phyloP scores from a whole-genome alignment of 805 yeast species.

The Yamadazyma akitaensis region DNA sequence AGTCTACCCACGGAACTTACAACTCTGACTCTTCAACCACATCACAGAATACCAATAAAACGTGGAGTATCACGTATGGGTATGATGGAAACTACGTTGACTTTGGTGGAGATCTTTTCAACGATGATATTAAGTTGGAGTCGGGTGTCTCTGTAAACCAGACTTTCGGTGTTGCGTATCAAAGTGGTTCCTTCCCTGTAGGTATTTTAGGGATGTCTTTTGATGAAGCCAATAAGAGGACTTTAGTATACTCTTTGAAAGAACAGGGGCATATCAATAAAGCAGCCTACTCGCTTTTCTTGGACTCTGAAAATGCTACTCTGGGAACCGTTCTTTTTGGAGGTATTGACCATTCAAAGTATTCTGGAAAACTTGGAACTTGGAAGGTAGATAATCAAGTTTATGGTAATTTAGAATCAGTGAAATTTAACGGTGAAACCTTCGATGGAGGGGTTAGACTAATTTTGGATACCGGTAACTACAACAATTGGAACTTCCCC shows the following conservation, averaged over 20 bases:
- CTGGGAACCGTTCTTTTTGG: conserved; percentile 30
- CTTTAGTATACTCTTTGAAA: conserved; percentile 15
- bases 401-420: conserved; percentile 14
- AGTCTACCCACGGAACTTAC: not conserved
- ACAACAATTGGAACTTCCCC: conserved; percentile 12
- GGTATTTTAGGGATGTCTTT: conserved; percentile 5
- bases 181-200: conserved; percentile 21
- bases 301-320: conserved; percentile 20
- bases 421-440: conserved; percentile 1
- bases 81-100: conserved; percentile 3
- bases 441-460: conserved; percentile 1
- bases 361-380: conserved; percentile 4
- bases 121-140: not conserved
- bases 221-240: conserved; percentile 20
- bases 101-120: conserved; percentile 1
- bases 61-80: conserved; percentile 2
- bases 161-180: conserved; percentile 17
- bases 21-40: not conserved
- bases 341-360: conserved; percentile 27
- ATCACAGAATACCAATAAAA: not conserved
- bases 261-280: conserved; percentile 16
- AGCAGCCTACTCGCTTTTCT: conserved; percentile 35
- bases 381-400: conserved; percentile 11
- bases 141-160: conserved; percentile 8
- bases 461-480: conserved; percentile 19